Percentiles rank a stretch among this genome's conserved stretches.
Evolutionary conservation across 257 asterid species (phyloP).

Genomic region (Verbascum thapsus): DNA sequence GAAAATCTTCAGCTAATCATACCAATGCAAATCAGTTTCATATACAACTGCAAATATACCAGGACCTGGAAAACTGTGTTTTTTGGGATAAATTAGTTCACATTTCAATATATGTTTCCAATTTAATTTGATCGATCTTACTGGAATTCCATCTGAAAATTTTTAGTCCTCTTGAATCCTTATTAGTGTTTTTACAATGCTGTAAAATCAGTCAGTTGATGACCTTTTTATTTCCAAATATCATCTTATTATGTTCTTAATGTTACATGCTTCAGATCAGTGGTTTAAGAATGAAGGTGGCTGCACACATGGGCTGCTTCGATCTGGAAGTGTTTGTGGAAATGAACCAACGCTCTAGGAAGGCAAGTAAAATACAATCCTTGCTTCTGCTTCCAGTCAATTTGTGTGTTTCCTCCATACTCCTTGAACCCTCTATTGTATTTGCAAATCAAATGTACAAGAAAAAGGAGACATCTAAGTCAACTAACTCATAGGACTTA

Average conservation of each 20-base stretch:
- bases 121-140: too few species aligned
- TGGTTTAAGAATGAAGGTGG: constrained; percentile 91
- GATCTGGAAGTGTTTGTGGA: constrained; percentile 94
- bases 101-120: too few species aligned
- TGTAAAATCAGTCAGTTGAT: neutral
- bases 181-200: too few species aligned
- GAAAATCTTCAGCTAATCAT: too few species aligned
- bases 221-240: neutral
- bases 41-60: too few species aligned
- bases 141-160: too few species aligned
- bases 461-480: neutral
- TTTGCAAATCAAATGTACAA: constrained; percentile 6
- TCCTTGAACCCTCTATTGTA: neutral
- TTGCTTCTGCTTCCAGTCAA: neutral
- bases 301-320: constrained; percentile 97
- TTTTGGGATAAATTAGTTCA: too few species aligned
- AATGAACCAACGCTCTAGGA: constrained; percentile 91
- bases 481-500: constrained; percentile 1
- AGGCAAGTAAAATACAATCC: constrained; percentile 56
- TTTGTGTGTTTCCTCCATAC: neutral
- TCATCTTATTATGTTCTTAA: constrained; percentile 29
- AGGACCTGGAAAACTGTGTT: too few species aligned
- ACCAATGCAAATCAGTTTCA: too few species aligned
- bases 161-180: too few species aligned
- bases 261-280: constrained; percentile 67